A percentile compares a stretch with the other conserved stretches of the same genome.
phyloP scores from a whole-genome alignment of 441 rosid species.

The Populus hybrid region DNA sequence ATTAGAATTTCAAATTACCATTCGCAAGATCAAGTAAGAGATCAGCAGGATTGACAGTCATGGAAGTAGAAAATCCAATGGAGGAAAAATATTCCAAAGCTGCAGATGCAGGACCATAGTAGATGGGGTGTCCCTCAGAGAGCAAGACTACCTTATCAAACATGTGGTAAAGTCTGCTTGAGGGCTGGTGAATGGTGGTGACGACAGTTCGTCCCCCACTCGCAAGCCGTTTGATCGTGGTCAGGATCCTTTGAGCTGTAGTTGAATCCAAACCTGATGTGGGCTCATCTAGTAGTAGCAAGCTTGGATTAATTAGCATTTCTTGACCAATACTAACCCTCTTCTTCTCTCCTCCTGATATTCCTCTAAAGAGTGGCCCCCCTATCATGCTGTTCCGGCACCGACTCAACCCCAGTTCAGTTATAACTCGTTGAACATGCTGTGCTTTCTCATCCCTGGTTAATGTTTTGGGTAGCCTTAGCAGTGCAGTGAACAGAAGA shows the following conservation, averaged over 20 bases:
- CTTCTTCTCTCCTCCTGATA: conserved; percentile 95
- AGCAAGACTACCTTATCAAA: conserved; percentile 91
- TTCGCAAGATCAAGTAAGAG: conserved; percentile 92
- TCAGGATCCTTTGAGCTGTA: conserved; percentile 77
- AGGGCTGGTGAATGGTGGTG: conserved; percentile 95
- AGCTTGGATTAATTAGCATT: conserved; percentile 77
- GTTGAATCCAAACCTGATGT: conserved; percentile 97
- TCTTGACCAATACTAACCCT: conserved; percentile 40
- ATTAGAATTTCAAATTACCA: conserved; percentile 42
- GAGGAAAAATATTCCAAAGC: conserved; percentile 87
- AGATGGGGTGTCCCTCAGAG: too few relatives aligned
- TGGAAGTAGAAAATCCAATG: conserved; percentile 75
- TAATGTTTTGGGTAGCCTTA: conserved; percentile 67
- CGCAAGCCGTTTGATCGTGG: conserved; percentile 74
- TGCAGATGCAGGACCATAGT: conserved; percentile 74
- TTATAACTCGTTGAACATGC: conserved; percentile 65
- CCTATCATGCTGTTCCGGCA: conserved; percentile 92
- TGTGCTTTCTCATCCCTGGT: conserved; percentile 58
- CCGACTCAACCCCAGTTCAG: conserved; percentile 65
- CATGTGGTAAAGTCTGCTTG: conserved; percentile 90
- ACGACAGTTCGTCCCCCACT: conserved; percentile 78
- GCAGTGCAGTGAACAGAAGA: conserved; percentile 80
- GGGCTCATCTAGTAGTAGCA: conserved; percentile 85
- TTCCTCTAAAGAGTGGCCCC: conserved; percentile 88
- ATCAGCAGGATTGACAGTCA: conserved; percentile 92